A percentile compares a stretch with the other conserved stretches of the same genome.
phyloP scores from a whole-genome alignment of 257 asterid species.

The Forsythia viridissima region DNA sequence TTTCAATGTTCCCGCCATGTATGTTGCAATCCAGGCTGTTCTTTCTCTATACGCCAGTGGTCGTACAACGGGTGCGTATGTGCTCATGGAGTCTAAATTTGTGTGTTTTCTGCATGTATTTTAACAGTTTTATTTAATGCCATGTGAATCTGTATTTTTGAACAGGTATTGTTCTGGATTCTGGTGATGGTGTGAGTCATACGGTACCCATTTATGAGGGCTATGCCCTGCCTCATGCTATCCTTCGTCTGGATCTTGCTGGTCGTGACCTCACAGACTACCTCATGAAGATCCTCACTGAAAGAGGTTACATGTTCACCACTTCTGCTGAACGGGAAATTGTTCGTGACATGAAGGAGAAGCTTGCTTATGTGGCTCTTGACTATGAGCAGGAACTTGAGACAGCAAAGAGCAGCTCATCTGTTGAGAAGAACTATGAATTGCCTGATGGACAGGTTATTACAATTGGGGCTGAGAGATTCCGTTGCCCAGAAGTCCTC shows the following conservation, averaged over 20 bases:
- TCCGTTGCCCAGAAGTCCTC: constrained; percentile 55
- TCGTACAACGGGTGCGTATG: constrained; percentile 48
- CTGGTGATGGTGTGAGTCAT: constrained; percentile 59
- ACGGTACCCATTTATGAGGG: constrained; percentile 56
- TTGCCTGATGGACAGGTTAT: constrained; percentile 57
- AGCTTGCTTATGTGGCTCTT: constrained; percentile 53
- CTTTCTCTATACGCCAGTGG: constrained; percentile 60
- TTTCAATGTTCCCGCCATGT: constrained; percentile 51
- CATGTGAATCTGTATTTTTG: background rate
- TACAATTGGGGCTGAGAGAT: constrained; percentile 51
- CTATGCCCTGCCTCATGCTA: constrained; percentile 52
- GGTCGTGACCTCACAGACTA: constrained; percentile 54
- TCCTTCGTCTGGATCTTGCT: constrained; percentile 53
- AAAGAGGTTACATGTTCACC: constrained; percentile 60
- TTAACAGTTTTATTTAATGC: background rate
- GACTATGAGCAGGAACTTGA: constrained; percentile 52
- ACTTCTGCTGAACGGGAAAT: constrained; percentile 61
- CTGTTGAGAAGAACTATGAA: constrained; percentile 53
- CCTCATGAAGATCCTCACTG: constrained; percentile 52
- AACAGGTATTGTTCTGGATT: constrained; percentile 53
- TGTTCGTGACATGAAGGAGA: constrained; percentile 51
- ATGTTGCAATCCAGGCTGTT: constrained; percentile 55
- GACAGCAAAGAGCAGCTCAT: constrained; percentile 47
- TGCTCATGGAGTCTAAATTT: background rate
- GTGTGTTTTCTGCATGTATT: background rate